These are phyloP conservation scores for Aphanoascus verrucosus DNA, from an alignment of 2,329 filamentous ascomycete genomes.

Conservation along the genomic window DNA sequence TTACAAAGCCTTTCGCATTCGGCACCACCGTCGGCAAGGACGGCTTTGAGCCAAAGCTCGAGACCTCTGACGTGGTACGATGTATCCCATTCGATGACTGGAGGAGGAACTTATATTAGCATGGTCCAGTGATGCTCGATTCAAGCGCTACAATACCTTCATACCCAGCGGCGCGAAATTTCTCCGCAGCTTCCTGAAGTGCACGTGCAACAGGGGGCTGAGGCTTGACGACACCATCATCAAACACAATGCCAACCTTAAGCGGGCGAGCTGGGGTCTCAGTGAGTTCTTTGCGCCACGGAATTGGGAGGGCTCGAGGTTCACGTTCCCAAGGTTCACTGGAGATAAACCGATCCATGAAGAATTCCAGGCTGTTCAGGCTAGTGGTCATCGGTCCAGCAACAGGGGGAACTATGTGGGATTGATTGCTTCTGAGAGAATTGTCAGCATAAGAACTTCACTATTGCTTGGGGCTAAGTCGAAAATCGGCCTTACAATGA, in stretches of 20 bases:
- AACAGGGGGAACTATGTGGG: conserved; percentile 18
- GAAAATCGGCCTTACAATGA: conserved; percentile 24
- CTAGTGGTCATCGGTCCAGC: conserved; percentile 24
- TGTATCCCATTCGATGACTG: conserved; percentile 28
- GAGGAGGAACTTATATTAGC: background rate
- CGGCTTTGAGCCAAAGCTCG: conserved; percentile 25
- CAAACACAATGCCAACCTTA: conserved; percentile 50
- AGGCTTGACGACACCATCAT: conserved; percentile 50
- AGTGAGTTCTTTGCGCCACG: conserved; percentile 26
- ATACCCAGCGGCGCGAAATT: conserved; percentile 33
- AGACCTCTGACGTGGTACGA: conserved; percentile 23
- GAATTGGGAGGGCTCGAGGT: conserved; percentile 28
- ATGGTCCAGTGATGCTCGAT: background rate
- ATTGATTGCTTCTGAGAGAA: conserved; percentile 19
- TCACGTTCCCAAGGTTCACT: conserved; percentile 31
- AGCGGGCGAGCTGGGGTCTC: conserved; percentile 34
- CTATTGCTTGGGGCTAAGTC: background rate
- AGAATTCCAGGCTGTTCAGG: conserved; percentile 20
- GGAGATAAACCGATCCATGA: conserved; percentile 26
- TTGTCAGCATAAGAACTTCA: conserved; percentile 14
- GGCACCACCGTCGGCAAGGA: conserved; percentile 27
- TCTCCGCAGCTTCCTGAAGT: conserved; percentile 44
- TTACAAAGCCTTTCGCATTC: conserved; percentile 23
- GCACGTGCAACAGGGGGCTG: conserved; percentile 51
- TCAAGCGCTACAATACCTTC: conserved; percentile 34